These are phyloP conservation scores for Sporisorium exsertum DNA, from an alignment of 1,284 basidiomycete genomes.

Conservation along the genomic window DNA sequence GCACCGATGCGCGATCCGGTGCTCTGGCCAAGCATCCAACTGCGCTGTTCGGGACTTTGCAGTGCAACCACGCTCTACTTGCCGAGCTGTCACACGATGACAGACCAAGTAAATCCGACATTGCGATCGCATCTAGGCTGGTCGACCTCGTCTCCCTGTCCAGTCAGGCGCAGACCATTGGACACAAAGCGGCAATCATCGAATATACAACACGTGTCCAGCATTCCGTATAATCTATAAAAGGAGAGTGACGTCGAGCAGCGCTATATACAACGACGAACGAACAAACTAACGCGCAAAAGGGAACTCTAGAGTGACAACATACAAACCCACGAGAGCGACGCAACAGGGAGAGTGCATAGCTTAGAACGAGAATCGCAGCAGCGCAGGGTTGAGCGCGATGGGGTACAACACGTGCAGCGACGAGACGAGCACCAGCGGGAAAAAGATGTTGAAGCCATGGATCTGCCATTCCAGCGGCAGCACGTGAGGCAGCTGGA, in stretches of 20 bases:
- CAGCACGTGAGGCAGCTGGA: slow-evolving; percentile 71
- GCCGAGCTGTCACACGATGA: too few species aligned
- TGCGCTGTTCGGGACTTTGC: background rate
- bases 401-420: slow-evolving; percentile 53
- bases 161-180: too few species aligned
- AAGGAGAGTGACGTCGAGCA: background rate
- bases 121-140: too few species aligned
- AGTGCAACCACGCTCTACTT: too few species aligned
- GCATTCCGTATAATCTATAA: background rate
- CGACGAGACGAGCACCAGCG: slow-evolving; percentile 9
- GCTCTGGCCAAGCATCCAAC: background rate
- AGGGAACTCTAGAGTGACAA: too few species aligned
- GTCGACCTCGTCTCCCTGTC: too few species aligned
- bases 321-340: too few species aligned
- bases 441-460: slow-evolving; percentile 42
- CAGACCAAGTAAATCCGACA: too few species aligned
- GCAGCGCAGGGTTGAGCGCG: too few species aligned
- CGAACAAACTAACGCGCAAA: background rate
- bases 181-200: too few species aligned
- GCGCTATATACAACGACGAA: background rate
- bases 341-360: background rate
- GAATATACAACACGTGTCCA: background rate
- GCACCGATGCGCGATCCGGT: background rate
- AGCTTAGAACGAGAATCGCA: slow-evolving; percentile 50
- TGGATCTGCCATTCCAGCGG: slow-evolving; percentile 75